These are phyloP conservation scores for Hanseniaspora jakobsenii DNA, from an alignment of 805 yeast genomes.

Conservation along the genomic window DNA sequence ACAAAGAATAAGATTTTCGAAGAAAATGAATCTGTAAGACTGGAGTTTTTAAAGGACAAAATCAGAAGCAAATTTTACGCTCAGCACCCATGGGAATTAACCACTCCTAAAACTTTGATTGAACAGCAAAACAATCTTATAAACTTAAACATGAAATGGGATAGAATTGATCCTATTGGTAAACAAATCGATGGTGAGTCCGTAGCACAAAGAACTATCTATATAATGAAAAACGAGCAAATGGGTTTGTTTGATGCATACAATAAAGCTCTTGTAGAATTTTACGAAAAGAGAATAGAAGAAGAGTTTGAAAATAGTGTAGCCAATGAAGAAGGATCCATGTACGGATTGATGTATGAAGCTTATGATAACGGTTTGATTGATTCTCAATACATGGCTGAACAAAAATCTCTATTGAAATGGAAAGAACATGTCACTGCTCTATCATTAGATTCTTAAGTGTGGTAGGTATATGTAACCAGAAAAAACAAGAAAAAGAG, in stretches of 20 bases:
- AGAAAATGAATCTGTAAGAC: constrained; percentile 15
- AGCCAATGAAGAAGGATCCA: constrained; percentile 66
- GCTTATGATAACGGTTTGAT: constrained; percentile 17
- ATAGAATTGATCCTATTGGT: constrained; percentile 54
- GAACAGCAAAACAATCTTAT: constrained; percentile 58
- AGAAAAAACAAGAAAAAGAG: no score
- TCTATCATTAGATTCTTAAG: no score
- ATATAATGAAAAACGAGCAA: constrained; percentile 33
- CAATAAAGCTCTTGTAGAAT: constrained; percentile 77
- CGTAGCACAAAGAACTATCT: constrained; percentile 64
- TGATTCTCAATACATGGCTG: constrained; percentile 27
- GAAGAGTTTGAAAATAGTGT: constrained; percentile 64
- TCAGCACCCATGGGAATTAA: constrained; percentile 97
- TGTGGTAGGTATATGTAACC: no score
- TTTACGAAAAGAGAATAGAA: constrained; percentile 72
- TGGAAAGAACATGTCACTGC: constrained; percentile 13
- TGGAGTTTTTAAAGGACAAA: constrained; percentile 48
- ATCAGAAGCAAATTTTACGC: constrained; percentile 69
- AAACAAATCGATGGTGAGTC: constrained; percentile 82
- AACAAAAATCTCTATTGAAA: constrained; percentile 35
- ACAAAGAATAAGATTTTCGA: not conserved
- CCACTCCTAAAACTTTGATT: constrained; percentile 72
- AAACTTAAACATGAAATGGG: constrained; percentile 53
- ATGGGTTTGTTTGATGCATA: constrained; percentile 50
- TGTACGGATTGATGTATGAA: constrained; percentile 72